These are phyloP conservation scores for Fusarium armeniacum DNA, from an alignment of 2,329 filamentous ascomycete genomes.

Conservation along the genomic window DNA sequence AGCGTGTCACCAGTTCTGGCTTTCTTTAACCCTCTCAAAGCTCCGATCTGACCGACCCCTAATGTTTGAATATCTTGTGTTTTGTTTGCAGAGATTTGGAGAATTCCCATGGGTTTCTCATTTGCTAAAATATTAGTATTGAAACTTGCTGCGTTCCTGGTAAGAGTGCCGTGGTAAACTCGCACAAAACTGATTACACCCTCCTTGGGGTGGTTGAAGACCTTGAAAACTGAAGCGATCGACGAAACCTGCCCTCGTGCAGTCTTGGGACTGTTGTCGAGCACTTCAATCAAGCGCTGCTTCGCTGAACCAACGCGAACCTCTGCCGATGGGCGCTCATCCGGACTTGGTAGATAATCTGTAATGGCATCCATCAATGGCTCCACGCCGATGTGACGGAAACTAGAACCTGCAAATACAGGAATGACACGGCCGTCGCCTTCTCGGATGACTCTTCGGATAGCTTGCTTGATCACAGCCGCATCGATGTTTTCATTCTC, in stretches of 20 bases:
- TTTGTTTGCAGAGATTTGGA: slow-evolving; percentile 92
- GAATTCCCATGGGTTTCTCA: slow-evolving; percentile 82
- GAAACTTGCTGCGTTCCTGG: slow-evolving; percentile 81
- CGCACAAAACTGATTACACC: slow-evolving; percentile 93
- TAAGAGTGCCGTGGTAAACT: slow-evolving; percentile 87
- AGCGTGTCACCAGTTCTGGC: slow-evolving; percentile 96
- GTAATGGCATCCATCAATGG: slow-evolving; percentile 90
- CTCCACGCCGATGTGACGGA: slow-evolving; percentile 94
- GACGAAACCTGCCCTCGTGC: slow-evolving; percentile 58
- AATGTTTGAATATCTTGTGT: slow-evolving; percentile 87
- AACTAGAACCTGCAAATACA: slow-evolving; percentile 91
- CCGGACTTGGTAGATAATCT: slow-evolving; percentile 87
- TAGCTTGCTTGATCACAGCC: slow-evolving; percentile 76
- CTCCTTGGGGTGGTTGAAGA: slow-evolving; percentile 87
- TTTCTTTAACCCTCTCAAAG: slow-evolving; percentile 89
- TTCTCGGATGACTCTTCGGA: slow-evolving; percentile 78
- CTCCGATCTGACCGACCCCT: slow-evolving; percentile 90
- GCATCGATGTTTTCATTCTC: slow-evolving; percentile 80
- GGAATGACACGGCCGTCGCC: slow-evolving; percentile 83
- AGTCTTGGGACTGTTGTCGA: slow-evolving; percentile 58
- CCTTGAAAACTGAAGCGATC: slow-evolving; percentile 87
- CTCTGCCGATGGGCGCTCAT: slow-evolving; percentile 83
- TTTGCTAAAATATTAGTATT: slow-evolving; percentile 87
- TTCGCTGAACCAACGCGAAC: slow-evolving; percentile 75
- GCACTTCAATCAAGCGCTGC: slow-evolving; percentile 54